These are phyloP conservation scores for Naganishia liquefaciens DNA, from an alignment of 1,284 basidiomycete genomes.

Conservation along the genomic window DNA sequence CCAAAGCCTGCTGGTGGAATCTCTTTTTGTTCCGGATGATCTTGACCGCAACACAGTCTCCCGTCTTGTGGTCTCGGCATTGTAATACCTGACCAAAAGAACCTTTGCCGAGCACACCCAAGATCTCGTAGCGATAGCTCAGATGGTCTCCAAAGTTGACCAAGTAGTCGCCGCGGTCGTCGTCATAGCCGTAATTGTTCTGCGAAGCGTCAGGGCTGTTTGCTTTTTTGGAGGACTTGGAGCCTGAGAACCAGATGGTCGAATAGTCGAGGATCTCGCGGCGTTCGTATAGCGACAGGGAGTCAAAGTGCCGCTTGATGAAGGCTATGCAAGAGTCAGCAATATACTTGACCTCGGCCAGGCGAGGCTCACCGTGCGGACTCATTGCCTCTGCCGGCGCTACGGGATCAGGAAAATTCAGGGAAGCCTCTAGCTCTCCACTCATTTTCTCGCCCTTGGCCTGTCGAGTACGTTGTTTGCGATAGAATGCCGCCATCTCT, in stretches of 20 bases:
- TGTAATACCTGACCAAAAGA: slow-evolving; percentile 97
- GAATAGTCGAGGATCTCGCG: slow-evolving; percentile 89
- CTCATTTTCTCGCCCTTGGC: slow-evolving; percentile 63
- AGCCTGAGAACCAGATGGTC: slow-evolving; percentile 76
- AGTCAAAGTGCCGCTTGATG: slow-evolving; percentile 55
- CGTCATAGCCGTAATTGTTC: slow-evolving; percentile 96
- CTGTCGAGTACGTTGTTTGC: slow-evolving; percentile 83
- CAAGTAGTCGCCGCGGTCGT: slow-evolving; percentile 95
- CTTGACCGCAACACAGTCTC: slow-evolving; percentile 95
- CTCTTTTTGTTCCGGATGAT: slow-evolving; percentile 99
- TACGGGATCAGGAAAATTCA: slow-evolving; percentile 88
- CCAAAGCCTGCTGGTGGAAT: slow-evolving; percentile 96
- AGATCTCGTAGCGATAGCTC: slow-evolving; percentile 91
- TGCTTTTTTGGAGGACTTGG: slow-evolving; percentile 74
- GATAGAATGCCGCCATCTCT: slow-evolving; percentile 95
- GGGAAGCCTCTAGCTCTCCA: slow-evolving; percentile 82
- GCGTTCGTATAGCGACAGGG: slow-evolving; percentile 80
- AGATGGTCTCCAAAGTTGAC: slow-evolving; percentile 90
- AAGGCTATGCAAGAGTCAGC: slow-evolving; percentile 36
- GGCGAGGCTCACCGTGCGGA: slow-evolving; percentile 64
- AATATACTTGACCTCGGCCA: neutral
- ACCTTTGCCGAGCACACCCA: slow-evolving; percentile 91
- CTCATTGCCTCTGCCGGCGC: slow-evolving; percentile 68
- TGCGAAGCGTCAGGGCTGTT: slow-evolving; percentile 70
- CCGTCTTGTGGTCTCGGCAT: slow-evolving; percentile 95